These are phyloP conservation scores for Tagetes patula DNA, from an alignment of 129 eudicot genomes.

Conservation along the genomic window DNA sequence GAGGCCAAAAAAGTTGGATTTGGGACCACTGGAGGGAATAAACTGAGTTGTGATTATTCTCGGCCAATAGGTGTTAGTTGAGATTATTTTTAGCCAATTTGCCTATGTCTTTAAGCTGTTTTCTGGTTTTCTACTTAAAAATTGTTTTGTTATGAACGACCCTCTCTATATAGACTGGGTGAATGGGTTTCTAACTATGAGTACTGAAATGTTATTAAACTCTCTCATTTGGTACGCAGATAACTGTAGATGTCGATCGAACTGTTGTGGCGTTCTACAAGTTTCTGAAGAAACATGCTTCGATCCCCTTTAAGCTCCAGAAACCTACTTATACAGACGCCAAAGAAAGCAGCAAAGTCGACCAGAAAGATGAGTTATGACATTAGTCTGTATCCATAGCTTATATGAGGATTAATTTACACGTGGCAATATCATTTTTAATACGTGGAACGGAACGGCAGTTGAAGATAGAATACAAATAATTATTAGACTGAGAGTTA, in stretches of 20 bases:
- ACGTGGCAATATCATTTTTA: conserved; percentile 11
- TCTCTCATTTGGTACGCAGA: conserved; percentile 39
- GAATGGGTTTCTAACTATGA: neutral
- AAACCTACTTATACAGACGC: conserved; percentile 50
- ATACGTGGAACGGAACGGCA: conserved; percentile 6
- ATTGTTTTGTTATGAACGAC: neutral
- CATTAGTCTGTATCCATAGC: conserved; percentile 12
- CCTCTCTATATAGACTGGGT: neutral
- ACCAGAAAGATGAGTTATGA: conserved; percentile 62
- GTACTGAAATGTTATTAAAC: neutral
- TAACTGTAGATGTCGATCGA: conserved; percentile 65
- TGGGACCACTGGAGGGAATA: no score
- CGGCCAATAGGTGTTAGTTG: no score
- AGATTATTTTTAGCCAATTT: no score
- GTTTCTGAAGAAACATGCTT: conserved; percentile 73
- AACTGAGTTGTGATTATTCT: no score
- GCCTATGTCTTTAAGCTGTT: neutral
- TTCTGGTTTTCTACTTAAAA: neutral
- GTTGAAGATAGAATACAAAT: conserved; percentile 21
- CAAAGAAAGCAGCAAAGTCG: conserved; percentile 32
- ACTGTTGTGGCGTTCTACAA: conserved; percentile 85
- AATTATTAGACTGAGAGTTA: neutral
- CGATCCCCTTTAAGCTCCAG: conserved; percentile 82
- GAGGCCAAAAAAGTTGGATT: no score
- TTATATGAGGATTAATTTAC: neutral